These are phyloP conservation scores for Spergularia azorica DNA, from an alignment of 179 eudicot genomes.

Conservation along the genomic window DNA sequence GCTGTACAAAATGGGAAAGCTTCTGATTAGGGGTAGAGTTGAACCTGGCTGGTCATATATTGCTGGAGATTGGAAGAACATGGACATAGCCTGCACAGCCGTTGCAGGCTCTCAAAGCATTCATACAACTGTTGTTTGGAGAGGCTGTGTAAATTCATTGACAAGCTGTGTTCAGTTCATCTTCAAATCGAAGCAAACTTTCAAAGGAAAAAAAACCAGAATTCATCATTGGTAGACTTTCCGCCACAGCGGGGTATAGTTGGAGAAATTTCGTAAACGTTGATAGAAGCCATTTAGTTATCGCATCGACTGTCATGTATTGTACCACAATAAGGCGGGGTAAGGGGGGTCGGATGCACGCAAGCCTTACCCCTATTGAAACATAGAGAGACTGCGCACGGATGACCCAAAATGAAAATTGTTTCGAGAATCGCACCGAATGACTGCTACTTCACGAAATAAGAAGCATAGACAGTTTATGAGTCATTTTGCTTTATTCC, in stretches of 20 bases:
- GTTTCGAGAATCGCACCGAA: too few relatives aligned
- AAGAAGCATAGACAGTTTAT: too few relatives aligned
- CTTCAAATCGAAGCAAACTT: not conserved
- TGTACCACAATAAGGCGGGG: too few relatives aligned
- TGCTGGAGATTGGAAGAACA: constrained; percentile 11
- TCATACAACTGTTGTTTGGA: not conserved
- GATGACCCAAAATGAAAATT: too few relatives aligned
- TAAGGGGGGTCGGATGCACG: too few relatives aligned
- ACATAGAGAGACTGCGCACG: too few relatives aligned
- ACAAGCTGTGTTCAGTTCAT: not conserved
- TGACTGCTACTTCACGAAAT: too few relatives aligned
- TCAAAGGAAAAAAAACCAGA: not conserved
- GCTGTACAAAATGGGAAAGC: constrained; percentile 37
- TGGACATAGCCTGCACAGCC: not conserved
- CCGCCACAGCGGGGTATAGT: not conserved
- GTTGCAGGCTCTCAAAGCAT: not conserved
- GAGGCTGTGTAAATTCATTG: not conserved
- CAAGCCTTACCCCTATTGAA: too few relatives aligned
- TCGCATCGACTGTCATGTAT: not conserved
- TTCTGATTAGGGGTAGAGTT: not conserved
- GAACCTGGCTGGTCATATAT: constrained; percentile 1
- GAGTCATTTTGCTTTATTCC: too few relatives aligned
- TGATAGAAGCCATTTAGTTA: not conserved
- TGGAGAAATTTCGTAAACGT: not conserved
- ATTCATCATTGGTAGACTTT: not conserved